phyloP scores from a whole-genome alignment of 257 asterid genomes.

The Penstemon barbatus region DNA sequence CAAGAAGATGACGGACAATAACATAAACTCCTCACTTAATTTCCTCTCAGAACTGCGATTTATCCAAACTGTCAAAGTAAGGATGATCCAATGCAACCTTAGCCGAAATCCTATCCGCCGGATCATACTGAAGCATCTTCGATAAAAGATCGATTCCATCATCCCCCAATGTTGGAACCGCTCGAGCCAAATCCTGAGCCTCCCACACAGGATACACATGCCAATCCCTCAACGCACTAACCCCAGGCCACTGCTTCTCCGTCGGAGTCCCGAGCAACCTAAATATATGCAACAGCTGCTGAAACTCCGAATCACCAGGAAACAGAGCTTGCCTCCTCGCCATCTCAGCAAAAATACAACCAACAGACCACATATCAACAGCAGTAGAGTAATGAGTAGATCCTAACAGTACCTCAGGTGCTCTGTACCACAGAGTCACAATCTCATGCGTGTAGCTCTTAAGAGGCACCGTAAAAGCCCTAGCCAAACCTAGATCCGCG shows the following conservation, averaged over 20 bases:
- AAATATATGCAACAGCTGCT: constrained; percentile 78
- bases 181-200: constrained; percentile 71
- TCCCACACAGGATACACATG: constrained; percentile 96
- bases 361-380: constrained; percentile 99
- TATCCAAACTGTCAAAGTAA: constrained; percentile 89
- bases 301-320: constrained; percentile 95
- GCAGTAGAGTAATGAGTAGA: constrained; percentile 89
- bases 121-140: constrained; percentile 82
- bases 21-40: background rate
- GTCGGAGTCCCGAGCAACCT: constrained; percentile 94
- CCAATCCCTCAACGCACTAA: constrained; percentile 78
- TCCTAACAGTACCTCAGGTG: constrained; percentile 93
- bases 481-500: constrained; percentile 96
- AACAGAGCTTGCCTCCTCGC: constrained; percentile 85
- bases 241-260: constrained; percentile 91
- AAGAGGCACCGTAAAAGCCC: constrained; percentile 92
- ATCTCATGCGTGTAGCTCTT: constrained; percentile 99
- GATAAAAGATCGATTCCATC: constrained; percentile 87
- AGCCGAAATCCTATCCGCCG: constrained; percentile 88
- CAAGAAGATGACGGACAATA: constrained; percentile 13
- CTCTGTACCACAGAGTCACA: constrained; percentile 95
- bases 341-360: constrained; percentile 98
- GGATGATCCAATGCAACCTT: constrained; percentile 91
- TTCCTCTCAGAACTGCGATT: constrained; percentile 65
- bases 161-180: constrained; percentile 76